phyloP scores from a whole-genome alignment of 805 yeast genomes.

The Isabelozyma rhagii region DNA sequence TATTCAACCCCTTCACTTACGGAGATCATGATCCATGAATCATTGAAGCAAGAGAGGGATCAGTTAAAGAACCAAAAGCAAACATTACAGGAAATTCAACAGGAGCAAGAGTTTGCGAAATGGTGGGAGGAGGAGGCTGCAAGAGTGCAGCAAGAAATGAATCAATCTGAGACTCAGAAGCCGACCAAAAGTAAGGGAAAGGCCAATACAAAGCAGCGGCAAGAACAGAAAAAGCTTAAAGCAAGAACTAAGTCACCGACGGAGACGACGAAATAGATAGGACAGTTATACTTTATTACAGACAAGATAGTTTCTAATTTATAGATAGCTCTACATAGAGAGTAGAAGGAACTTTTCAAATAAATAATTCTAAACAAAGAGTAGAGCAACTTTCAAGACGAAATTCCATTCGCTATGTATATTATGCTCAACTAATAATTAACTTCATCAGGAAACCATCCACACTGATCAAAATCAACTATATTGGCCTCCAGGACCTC shows the following conservation, averaged over 20 bases:
- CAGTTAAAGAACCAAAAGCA: conserved; percentile 29
- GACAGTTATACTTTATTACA: no score
- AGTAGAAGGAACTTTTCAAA: no score
- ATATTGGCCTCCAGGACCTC: conserved; percentile 28
- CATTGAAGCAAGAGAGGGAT: conserved; percentile 31
- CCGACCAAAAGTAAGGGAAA: neutral
- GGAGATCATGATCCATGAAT: conserved; percentile 47
- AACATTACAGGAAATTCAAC: conserved; percentile 67
- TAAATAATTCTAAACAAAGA: no score
- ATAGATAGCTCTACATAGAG: no score
- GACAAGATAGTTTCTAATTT: neutral
- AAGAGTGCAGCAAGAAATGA: conserved; percentile 50
- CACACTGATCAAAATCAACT: conserved; percentile 46
- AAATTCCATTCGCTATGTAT: neutral
- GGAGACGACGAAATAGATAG: neutral
- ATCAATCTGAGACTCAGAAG: neutral
- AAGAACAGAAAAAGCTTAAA: neutral
- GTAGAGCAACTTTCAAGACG: neutral
- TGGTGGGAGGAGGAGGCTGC: conserved; percentile 87
- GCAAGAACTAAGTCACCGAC: neutral
- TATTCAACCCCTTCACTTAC: conserved; percentile 29
- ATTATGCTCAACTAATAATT: conserved; percentile 12
- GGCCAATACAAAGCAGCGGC: conserved; percentile 1
- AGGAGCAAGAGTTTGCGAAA: conserved; percentile 77
- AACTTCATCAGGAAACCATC: conserved; percentile 68